phyloP scores from a whole-genome alignment of 257 asterid genomes.

The Solanum dulcamara region DNA sequence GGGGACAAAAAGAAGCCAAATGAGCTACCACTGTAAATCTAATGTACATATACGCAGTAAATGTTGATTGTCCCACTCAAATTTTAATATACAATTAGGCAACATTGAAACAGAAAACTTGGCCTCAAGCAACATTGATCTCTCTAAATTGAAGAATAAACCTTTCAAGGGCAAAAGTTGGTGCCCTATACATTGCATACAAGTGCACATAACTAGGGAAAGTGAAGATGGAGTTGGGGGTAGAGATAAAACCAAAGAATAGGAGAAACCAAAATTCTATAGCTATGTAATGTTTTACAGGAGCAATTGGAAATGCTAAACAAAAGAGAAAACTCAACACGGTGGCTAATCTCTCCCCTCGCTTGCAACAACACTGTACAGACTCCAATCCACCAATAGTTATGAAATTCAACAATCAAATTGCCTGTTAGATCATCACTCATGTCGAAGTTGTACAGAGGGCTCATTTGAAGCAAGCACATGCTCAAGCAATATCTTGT shows the following conservation, averaged over 20 bases:
- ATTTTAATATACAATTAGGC: neutral
- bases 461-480: slow-evolving; percentile 2
- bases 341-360: slow-evolving; percentile 14
- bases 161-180: neutral
- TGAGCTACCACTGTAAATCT: neutral
- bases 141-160: neutral
- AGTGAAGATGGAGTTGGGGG: neutral
- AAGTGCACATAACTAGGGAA: neutral
- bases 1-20: neutral
- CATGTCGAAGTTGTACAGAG: neutral
- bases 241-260: neutral
- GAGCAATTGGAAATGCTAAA: slow-evolving; percentile 14
- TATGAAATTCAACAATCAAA: slow-evolving; percentile 14
- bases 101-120: neutral
- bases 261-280: slow-evolving; percentile 3
- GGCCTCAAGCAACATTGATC: neutral
- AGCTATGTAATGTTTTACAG: slow-evolving; percentile 11
- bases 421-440: neutral
- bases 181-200: neutral
- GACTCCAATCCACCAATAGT: slow-evolving; percentile 41
- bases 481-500: neutral
- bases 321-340: slow-evolving; percentile 13
- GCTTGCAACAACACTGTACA: slow-evolving; percentile 65
- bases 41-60: neutral
- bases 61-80: neutral